Base-by-base conservation (phyloP, 2,329 filamentous ascomycete genomes). In the Sodiomyces alkalinus region DNA sequence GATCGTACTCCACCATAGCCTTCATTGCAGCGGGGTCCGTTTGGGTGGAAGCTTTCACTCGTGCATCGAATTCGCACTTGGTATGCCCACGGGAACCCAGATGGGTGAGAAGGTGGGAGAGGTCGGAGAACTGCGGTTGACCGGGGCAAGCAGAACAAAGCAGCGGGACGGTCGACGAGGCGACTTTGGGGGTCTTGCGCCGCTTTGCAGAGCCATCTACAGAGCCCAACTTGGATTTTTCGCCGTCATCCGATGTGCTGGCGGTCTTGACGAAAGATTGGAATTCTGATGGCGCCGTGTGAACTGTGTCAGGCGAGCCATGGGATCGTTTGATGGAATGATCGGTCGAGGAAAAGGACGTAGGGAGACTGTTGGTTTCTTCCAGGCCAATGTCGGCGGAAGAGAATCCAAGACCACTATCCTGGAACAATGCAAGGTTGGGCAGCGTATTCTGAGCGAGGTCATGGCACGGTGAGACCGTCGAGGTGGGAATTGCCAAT, bases 71-170 rank as follows among this genome's bases (percentile, higher is more conserved):
- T 43, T 81, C 74, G 47, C 82, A 70, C 34, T 83, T 75, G 19
- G 94, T 60, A 49, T 96, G 87, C n/a, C 80, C 79, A 49, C 94
- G 94, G 38, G 86, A 94, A 34, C 80, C 74, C 36, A 94, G 72
- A 47, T 96, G 87, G 9, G 87, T 96, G 46, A 96, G 69, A 20
- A 94, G 62, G 51, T 94, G 87, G 19, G 86, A 93, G 24, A 85
- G 64, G 52, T 96, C 87, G 31, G 83, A 92, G 55, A 94, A 94
- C 17, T 56, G 68, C 21, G 82, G 81, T 35, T 67, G 68, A 40
- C 77, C 81, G 19, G 80, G 77, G 49, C 87, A 96, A 40, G 93
- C 76, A 44, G 65, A 74, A 68, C 87, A 96, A 41, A 72, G 57
- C 27, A 94, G 70, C 32, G 79, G 73, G 33, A 85, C 16, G 21